Evolutionary conservation across 208 protist species (phyloP).

Genomic region (Trypanosomatidae sp.): DNA sequence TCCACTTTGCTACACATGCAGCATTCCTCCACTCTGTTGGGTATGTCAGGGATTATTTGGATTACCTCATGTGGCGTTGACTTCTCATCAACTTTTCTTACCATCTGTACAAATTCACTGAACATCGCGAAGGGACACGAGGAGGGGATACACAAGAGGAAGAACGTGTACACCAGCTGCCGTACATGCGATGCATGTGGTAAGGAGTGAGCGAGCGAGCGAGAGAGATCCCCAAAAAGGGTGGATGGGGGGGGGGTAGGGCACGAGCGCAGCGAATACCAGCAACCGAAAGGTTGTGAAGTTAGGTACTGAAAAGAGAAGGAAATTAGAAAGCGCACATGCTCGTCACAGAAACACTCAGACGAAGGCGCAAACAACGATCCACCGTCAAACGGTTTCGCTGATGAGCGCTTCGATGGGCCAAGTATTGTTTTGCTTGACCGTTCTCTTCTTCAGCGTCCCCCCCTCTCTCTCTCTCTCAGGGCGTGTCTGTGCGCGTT

Average conservation of each 20-base stretch:
- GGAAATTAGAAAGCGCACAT: neutral
- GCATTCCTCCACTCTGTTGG: neutral
- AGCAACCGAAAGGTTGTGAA: neutral
- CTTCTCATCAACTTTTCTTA: neutral
- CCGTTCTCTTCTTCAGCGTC: neutral
- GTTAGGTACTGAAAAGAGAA: neutral
- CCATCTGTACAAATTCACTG: neutral
- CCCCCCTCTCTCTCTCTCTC: neutral
- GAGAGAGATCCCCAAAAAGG: neutral
- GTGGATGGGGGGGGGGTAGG: neutral
- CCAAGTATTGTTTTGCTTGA: neutral
- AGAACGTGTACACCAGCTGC: neutral
- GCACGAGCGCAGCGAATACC: neutral
- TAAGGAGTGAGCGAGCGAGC: neutral
- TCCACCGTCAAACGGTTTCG: neutral
- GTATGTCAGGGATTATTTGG: neutral
- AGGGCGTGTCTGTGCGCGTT: neutral
- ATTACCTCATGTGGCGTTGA: no score
- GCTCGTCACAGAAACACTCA: neutral
- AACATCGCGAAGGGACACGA: neutral
- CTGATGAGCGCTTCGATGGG: neutral
- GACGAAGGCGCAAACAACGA: neutral
- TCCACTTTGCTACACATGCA: neutral
- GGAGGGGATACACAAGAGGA: neutral
- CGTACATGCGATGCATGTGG: neutral